Conservation (phyloP, 352 stramenopile species). For the Globisporangium lucens region DNA sequence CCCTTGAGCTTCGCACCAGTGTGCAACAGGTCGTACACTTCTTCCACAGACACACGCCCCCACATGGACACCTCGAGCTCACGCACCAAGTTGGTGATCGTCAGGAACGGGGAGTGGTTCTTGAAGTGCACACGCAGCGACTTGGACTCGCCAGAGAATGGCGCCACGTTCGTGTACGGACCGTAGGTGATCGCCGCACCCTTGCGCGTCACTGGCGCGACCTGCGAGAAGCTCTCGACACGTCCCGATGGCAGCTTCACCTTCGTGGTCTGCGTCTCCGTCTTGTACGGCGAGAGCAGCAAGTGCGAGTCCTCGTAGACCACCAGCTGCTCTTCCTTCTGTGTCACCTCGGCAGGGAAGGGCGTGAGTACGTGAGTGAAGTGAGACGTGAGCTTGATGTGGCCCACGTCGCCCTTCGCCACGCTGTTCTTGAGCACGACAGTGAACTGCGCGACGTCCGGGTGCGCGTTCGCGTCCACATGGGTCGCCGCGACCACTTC, state of each 20-base stretch:
- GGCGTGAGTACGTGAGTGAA: conserved; percentile 79
- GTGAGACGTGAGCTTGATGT: conserved; percentile 75
- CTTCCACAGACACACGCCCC: conserved; percentile 84
- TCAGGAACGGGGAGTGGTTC: conserved; percentile 86
- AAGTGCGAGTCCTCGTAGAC: conserved; percentile 69
- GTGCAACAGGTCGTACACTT: conserved; percentile 86
- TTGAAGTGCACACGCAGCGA: conserved; percentile 77
- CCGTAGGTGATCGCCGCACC: conserved; percentile 77
- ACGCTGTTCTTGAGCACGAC: conserved; percentile 71
- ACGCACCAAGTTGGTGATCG: conserved; percentile 75
- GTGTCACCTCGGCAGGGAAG: conserved; percentile 72
- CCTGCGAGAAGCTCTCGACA: conserved; percentile 66
- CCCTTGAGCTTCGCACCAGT: conserved; percentile 82
- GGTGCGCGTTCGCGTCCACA: conserved; percentile 24
- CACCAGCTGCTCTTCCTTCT: conserved; percentile 85
- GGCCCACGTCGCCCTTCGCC: conserved; percentile 38
- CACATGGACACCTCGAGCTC: conserved; percentile 91
- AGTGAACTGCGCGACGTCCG: conserved; percentile 55
- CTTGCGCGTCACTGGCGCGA: conserved; percentile 62
- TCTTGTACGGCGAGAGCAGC: conserved; percentile 69
- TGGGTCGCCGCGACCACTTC: conserved; percentile 51
- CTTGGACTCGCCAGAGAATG: conserved; percentile 33
- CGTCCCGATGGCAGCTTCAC: conserved; percentile 76
- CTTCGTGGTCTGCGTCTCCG: conserved; percentile 80
- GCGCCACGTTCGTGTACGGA: conserved; percentile 62